phyloP scores from a whole-genome alignment of 1,284 basidiomycete species.

The Fomitopsis palustris region DNA sequence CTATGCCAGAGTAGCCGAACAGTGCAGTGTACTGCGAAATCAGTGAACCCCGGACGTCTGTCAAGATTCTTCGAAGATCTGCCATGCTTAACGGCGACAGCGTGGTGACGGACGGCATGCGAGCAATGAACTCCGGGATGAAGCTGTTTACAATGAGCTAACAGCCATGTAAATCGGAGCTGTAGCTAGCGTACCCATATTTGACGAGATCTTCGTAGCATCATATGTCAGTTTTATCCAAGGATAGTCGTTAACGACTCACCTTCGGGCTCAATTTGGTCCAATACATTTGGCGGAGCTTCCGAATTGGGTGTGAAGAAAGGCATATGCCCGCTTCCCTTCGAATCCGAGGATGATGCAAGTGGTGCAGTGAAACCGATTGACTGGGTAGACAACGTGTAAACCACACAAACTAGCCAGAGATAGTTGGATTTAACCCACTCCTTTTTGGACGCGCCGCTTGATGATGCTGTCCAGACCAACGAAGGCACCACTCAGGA shows the following conservation, averaged over 20 bases:
- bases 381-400: conserved; percentile 47
- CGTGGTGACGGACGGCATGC: conserved; percentile 84
- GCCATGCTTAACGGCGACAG: conserved; percentile 67
- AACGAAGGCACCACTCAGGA: conserved; percentile 91
- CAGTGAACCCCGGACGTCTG: conserved; percentile 87
- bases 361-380: conserved; percentile 85
- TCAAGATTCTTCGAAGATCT: conserved; percentile 87
- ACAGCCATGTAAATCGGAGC: background rate
- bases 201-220: conserved; percentile 65
- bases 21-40: conserved; percentile 86
- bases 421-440: conserved; percentile 35
- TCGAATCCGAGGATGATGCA: conserved; percentile 36
- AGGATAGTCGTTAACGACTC: conserved; percentile 10
- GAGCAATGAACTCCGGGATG: conserved; percentile 93
- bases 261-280: conserved; percentile 69
- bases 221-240: background rate
- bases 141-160: conserved; percentile 43
- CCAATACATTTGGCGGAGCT: conserved; percentile 47
- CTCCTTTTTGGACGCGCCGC: conserved; percentile 78
- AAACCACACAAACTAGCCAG: background rate
- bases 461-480: conserved; percentile 84
- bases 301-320: conserved; percentile 75
- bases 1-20: conserved; percentile 78
- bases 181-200: conserved; percentile 77
- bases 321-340: conserved; percentile 37